Base-by-base conservation (phyloP, 2,329 filamentous ascomycete species). In the Venturia nashicola region DNA sequence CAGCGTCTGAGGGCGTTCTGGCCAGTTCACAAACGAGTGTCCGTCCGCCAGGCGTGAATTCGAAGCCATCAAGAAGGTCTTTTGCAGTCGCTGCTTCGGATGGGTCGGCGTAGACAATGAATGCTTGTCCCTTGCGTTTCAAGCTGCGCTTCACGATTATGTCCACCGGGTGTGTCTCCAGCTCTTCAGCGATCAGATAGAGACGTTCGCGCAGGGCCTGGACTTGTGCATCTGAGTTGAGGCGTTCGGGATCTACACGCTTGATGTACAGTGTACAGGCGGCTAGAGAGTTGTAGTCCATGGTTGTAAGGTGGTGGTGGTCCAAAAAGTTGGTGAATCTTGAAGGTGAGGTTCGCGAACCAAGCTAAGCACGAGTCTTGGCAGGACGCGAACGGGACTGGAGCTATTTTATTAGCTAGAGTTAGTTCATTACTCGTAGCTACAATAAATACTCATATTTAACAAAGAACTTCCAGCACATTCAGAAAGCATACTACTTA, bases 121-220 rank as follows among this genome's bases (percentile, higher is more conserved):
- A 99, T 0, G 94, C 94, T 77, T 99, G 94, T 14, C 94, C 94
- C 74, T 95, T 97, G 54, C 91, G 90, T 74, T 90, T 92, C 39
- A 97, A 76, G 74, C 95, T 97, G 67, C 85, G 90, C 79, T 96
- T 96, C 55, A 90, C 90, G 65, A 96, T 83, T 61, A 96, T 84
- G 67, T 96, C 91, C 69, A 96, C 77, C 7, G 51, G 46, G 32
- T 54, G 34, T 27, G 44, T 43, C 20, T 44, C 61, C 46, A 55
- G 11, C 23, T 51, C 23, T 39, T 54, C 61, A 48, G 34, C 46
- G 20, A 55, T 39, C 23, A 42, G 46, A 6, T n/a, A 39, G n/a
- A 63, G 61, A 48, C 61, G 61, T 27, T 54, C 51, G 20, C 32
- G 46, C 18, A 51, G 61, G 27, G 34, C 36, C 23, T 46, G 5